Evolutionary conservation across 1,284 basidiomycete species (phyloP), one percentile per base, ranked within the genome.

Genomic region (Rhodofomes roseus): DNA sequence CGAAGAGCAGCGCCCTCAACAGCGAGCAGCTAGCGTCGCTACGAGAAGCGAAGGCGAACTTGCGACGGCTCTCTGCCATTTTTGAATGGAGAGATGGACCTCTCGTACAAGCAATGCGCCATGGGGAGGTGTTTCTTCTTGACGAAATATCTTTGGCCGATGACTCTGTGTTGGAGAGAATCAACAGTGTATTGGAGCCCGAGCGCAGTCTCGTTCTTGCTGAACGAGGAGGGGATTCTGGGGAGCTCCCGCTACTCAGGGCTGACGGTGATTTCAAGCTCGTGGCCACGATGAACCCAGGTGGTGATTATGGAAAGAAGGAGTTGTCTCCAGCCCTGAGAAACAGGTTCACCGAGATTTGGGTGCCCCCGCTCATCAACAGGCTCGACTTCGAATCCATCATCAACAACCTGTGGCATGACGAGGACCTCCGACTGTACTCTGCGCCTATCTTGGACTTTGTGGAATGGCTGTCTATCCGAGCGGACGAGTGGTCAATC

Each of bases 221-320:
- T 1, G 97, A 99, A 73, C 90, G 89, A 58, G 94, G 95, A 0
- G 94, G 93, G 4, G 83, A 82, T 39, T 85, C 89, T 60, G 78
- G 85, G 14, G 87, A 89, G 40, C 80, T 89, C 62, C 84, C 90
- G 22, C 81, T 82, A 16, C 80, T 98, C 52, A 77, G 75, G 31
- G 95, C 93, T 1, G 71, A 78, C 14, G 73, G 79, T 2, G 75
- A 76, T 2, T 99, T 99, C 81, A 90, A 96, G 71, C 85, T 99
- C 40, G 80, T 98, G 0, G 96, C 97, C 1, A 99, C 97, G 0
- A 99, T 99, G 97, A 99, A 99, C 72, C 97, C 97, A 0, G 97
- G 97, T 37, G 97, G 97, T 39, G 97, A 99, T 72, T 99, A 97
- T 68, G 97, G 97, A 41, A 99, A 99, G 79, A 99, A 99, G 73